Evolutionary conservation across 805 yeast species (phyloP).

Genomic region (Kluyveromyces aestuarii): DNA sequence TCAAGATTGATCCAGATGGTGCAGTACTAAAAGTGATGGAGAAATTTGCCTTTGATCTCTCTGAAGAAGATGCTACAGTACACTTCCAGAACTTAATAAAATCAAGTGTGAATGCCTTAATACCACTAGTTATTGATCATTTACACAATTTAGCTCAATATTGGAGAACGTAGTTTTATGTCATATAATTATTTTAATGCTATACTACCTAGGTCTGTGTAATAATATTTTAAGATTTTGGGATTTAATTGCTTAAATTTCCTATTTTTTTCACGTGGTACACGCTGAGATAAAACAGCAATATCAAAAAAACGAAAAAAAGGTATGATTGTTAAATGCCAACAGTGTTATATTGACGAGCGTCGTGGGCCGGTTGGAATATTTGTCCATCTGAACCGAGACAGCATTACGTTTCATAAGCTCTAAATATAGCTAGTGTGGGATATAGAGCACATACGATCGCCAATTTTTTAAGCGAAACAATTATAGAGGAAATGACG

Average conservation of each 20-base stretch:
- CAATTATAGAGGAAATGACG: neutral
- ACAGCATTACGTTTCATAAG: neutral
- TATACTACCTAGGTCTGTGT: neutral
- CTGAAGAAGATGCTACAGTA: slow-evolving; percentile 90
- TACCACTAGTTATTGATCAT: slow-evolving; percentile 93
- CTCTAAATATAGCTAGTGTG: neutral
- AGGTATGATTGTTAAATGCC: too few relatives aligned
- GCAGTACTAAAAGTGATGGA: slow-evolving; percentile 89
- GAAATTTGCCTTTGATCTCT: slow-evolving; percentile 85
- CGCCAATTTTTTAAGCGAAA: neutral
- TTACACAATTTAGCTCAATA: slow-evolving; percentile 94
- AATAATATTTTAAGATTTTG: neutral
- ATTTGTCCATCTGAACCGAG: too few relatives aligned
- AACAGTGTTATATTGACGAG: too few relatives aligned
- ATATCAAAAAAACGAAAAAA: too few relatives aligned
- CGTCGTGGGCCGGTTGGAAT: too few relatives aligned
- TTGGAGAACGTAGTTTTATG: slow-evolving; percentile 66
- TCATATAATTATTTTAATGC: neutral
- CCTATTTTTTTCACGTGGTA: too few relatives aligned
- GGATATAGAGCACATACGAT: neutral
- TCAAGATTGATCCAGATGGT: slow-evolving; percentile 72
- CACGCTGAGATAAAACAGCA: too few relatives aligned
- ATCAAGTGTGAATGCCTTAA: slow-evolving; percentile 85
- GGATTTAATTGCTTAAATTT: neutral
- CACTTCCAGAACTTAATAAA: slow-evolving; percentile 92